These are phyloP conservation scores for Pholiota adiposa DNA, from an alignment of 1,284 basidiomycete species.

Conservation along the genomic window DNA sequence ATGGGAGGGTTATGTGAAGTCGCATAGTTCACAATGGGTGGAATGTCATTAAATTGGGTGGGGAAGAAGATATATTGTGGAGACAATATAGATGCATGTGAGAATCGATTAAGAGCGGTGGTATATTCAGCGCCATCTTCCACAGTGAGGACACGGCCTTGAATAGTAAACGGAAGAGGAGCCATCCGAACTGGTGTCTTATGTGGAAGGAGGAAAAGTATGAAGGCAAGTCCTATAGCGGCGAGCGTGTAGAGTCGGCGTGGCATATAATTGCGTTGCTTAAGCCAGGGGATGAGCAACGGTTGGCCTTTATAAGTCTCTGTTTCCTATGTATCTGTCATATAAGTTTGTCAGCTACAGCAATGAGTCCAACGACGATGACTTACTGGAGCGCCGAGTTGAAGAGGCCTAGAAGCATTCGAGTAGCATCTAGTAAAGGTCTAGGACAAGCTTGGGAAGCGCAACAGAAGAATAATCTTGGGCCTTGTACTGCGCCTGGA, in stretches of 20 bases:
- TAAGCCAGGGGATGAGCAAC: neutral
- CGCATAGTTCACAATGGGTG: slow-evolving; percentile 1
- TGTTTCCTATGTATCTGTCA: neutral
- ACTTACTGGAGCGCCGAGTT: neutral
- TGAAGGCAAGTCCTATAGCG: neutral
- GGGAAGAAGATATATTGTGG: slow-evolving; percentile 9
- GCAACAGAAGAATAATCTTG: too few species aligned
- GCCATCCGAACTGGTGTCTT: neutral
- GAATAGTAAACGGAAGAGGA: neutral
- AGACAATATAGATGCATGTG: slow-evolving; percentile 2
- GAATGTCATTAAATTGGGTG: slow-evolving; percentile 4
- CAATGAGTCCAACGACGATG: neutral
- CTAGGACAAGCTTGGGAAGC: neutral
- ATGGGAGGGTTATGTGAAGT: neutral
- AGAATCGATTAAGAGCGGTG: slow-evolving; percentile 1
- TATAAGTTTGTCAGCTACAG: neutral
- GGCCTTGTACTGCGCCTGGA: too few species aligned
- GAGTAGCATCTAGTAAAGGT: neutral
- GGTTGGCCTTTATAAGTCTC: neutral
- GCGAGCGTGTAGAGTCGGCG: neutral
- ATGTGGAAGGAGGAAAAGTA: neutral
- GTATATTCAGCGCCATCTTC: neutral
- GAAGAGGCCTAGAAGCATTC: neutral
- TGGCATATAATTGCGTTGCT: neutral
- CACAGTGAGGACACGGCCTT: neutral